phyloP scores from a whole-genome alignment of 345 rosid species.

The Syzygium aromaticum region DNA sequence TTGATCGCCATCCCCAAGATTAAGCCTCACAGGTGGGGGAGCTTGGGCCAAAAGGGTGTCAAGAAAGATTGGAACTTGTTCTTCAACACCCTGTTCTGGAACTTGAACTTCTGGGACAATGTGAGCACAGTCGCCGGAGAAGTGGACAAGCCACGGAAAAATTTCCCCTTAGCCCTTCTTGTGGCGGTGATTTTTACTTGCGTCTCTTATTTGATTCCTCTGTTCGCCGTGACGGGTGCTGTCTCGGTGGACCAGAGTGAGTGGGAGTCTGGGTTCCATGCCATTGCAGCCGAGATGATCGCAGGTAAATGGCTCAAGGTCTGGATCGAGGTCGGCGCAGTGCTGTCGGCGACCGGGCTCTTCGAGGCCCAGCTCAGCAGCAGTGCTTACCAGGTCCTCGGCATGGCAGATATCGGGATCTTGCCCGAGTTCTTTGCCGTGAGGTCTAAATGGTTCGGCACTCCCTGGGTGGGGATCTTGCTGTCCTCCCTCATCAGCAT shows the following conservation, averaged over 20 bases:
- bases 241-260: constrained; percentile 37
- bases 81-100: constrained; percentile 68
- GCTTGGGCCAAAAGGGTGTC: constrained; percentile 39
- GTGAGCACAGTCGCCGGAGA: constrained; percentile 62
- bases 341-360: constrained; percentile 58
- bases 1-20: constrained; percentile 41
- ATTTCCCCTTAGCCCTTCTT: constrained; percentile 37
- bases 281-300: constrained; percentile 50
- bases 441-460: constrained; percentile 33
- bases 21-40: constrained; percentile 44
- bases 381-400: constrained; percentile 48
- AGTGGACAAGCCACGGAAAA: constrained; percentile 40
- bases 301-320: constrained; percentile 76
- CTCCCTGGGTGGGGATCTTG: constrained; percentile 49
- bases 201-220: constrained; percentile 40
- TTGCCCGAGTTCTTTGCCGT: constrained; percentile 26
- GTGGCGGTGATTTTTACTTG: constrained; percentile 41
- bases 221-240: constrained; percentile 62
- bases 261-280: constrained; percentile 56
- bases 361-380: constrained; percentile 85
- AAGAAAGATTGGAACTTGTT: constrained; percentile 54
- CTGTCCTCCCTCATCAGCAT: constrained; percentile 24
- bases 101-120: constrained; percentile 61
- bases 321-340: constrained; percentile 62
- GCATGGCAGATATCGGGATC: constrained; percentile 52